Conservation (phyloP, 2,329 filamentous ascomycete genomes). For the Leptoxyphium fumago region DNA sequence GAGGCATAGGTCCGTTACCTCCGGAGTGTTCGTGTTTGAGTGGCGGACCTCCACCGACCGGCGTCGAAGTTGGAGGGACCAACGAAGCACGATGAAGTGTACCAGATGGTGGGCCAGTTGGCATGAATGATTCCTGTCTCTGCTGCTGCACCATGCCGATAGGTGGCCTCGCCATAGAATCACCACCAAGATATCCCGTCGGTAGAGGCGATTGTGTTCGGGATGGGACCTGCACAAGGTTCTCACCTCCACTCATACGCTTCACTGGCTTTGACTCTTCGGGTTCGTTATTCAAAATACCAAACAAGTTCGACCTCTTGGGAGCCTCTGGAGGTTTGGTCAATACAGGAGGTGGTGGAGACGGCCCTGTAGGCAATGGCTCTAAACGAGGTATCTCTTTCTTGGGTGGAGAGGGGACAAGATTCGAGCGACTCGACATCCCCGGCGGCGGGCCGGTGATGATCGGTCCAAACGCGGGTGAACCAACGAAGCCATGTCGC, state of each 20-base stretch:
- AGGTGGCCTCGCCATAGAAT: background rate
- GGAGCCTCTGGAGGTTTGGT: slow-evolving; percentile 17
- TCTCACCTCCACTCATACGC: slow-evolving; percentile 12
- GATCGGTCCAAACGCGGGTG: slow-evolving; percentile 6
- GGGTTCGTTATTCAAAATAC: slow-evolving; percentile 20
- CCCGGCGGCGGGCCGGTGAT: slow-evolving; percentile 8
- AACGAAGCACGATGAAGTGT: slow-evolving; percentile 1
- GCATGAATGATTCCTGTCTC: background rate
- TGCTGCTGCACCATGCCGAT: background rate
- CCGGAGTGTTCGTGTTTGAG: background rate
- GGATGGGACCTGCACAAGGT: background rate
- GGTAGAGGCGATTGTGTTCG: slow-evolving; percentile 6
- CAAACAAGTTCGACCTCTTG: slow-evolving; percentile 23
- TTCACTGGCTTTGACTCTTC: slow-evolving; percentile 19
- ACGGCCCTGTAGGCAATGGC: slow-evolving; percentile 11
- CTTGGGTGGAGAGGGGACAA: slow-evolving; percentile 17
- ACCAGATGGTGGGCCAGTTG: slow-evolving; percentile 1
- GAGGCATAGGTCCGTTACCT: background rate
- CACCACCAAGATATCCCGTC: background rate
- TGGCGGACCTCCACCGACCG: background rate
- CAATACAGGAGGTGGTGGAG: slow-evolving; percentile 4
- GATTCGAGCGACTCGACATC: slow-evolving; percentile 8
- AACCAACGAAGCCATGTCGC: slow-evolving; percentile 4
- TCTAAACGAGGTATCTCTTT: slow-evolving; percentile 16
- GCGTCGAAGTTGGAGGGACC: background rate